Base-by-base conservation (phyloP, 2,329 filamentous ascomycete species). In the Neopestalotiopsis sp. region DNA sequence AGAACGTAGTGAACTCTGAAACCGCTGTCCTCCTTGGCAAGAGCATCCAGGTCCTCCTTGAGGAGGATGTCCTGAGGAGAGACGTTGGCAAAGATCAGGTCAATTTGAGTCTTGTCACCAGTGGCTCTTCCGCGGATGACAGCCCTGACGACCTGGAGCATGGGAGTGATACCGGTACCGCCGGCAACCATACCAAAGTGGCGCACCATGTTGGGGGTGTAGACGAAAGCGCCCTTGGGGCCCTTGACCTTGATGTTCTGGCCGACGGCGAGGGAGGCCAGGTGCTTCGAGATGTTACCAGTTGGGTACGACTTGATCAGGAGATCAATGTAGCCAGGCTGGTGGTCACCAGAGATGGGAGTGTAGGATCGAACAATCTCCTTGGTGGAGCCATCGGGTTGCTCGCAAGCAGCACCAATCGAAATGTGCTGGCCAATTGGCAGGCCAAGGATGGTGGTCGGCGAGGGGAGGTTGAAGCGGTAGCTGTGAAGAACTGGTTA, bases 361-460 rank as follows among this genome's bases (percentile, higher is more conserved):
- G 94, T 97, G 86, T 97, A 97, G 28, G 94, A 97, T 77, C 94
- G 93, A 67, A 97, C 91, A 73, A 97, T 91, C 79, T 97, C 93
- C 84, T 96, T 95, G 74, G 86, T 86, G 76, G 88, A 87, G 79
- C 94, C 94, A 76, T 93, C 90, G 68, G 85, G 82, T 77, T 91
- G 89, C 58, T 82, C 76, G 71, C 94, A 89, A 68, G 88, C 89
- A 68, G 94, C 95, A 74, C 92, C 94, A 79, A 99, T 94, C 71
- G 95, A 98, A 83, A 99, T 98, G 87, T 99, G 96, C 86, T 99
- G 96, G 79, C 96, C 96, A 85, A 98, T 98, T 74, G 96, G 95
- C 58, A 98, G 92, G 78, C 96, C 96, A 77, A 98, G 93, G 80
- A 98, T 94, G 74, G 93, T 89, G 76, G 86, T 91, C 56, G 91